Conservation (phyloP, 345 rosid genomes). For the Eucalyptus sp. region DNA sequence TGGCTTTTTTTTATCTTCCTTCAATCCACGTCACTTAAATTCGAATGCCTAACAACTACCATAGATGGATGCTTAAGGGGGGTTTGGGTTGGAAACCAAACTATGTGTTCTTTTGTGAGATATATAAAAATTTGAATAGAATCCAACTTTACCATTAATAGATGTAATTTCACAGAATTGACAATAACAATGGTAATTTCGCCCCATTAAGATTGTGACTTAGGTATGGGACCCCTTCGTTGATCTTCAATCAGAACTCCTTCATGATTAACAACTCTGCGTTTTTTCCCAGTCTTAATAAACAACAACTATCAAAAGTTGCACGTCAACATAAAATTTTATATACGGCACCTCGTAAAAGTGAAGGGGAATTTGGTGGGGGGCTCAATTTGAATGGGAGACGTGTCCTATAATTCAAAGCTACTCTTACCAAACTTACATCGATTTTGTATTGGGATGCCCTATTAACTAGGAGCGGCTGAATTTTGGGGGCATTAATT, state of each 20-base stretch:
- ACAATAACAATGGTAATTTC: background rate
- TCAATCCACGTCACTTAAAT: too few species aligned
- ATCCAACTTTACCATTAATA: background rate
- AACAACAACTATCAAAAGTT: background rate
- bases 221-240: background rate
- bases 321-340: background rate
- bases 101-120: background rate
- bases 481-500: background rate
- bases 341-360: fast-evolving
- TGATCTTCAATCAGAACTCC: background rate
- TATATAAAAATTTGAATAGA: too few species aligned
- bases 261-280: background rate
- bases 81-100: too few species aligned
- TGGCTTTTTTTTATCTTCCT: too few species aligned
- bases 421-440: background rate
- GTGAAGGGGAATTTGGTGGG: background rate
- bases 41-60: background rate
- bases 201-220: background rate
- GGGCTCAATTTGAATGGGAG: background rate
- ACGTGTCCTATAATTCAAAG: background rate
- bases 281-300: background rate
- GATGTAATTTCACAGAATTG: background rate
- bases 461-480: background rate
- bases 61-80: background rate
- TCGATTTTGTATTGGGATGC: background rate